A percentile compares a stretch with the other conserved stretches of the same genome.
Conservation (phyloP, 225 moss, liverwort and hornwort genomes). For the Neckera pumila region DNA sequence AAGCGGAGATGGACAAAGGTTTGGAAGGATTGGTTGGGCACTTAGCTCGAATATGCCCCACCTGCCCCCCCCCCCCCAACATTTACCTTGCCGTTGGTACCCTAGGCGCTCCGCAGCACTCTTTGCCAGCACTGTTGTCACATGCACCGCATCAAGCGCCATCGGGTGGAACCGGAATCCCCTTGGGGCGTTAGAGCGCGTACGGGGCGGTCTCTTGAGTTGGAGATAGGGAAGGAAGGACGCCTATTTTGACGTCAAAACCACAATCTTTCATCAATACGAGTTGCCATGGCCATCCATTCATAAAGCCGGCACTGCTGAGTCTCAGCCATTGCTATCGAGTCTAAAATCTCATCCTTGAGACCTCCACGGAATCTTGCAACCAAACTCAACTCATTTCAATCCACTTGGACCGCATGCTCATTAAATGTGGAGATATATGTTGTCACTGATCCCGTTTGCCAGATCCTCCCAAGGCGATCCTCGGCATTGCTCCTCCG, state of each 20-base stretch:
- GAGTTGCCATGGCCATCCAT: too few relatives aligned
- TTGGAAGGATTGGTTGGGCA: not conserved
- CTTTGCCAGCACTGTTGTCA: fast-evolving
- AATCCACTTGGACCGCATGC: not conserved
- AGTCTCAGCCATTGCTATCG: not conserved
- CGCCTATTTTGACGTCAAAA: fast-evolving
- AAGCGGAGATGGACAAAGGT: fast-evolving
- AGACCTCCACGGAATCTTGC: not conserved
- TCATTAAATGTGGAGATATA: not conserved
- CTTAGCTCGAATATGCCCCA: fast-evolving
- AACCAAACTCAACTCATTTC: not conserved
- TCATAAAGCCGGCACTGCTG: too few relatives aligned
- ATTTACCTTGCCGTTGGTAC: not conserved
- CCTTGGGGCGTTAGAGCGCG: fast-evolving
- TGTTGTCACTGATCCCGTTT: fast-evolving
- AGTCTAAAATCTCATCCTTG: not conserved
- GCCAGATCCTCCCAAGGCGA: fast-evolving
- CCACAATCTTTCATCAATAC: too few relatives aligned
- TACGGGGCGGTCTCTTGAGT: fast-evolving
- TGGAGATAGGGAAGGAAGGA: not conserved
- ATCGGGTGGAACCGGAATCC: too few relatives aligned
- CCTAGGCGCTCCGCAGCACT: fast-evolving
- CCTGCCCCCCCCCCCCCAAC: fast-evolving
- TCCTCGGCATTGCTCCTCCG: fast-evolving
- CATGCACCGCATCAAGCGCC: too few relatives aligned